Evolutionary conservation across 2,329 filamentous ascomycete species (phyloP).

Genomic region (Epichloe uncinata): DNA sequence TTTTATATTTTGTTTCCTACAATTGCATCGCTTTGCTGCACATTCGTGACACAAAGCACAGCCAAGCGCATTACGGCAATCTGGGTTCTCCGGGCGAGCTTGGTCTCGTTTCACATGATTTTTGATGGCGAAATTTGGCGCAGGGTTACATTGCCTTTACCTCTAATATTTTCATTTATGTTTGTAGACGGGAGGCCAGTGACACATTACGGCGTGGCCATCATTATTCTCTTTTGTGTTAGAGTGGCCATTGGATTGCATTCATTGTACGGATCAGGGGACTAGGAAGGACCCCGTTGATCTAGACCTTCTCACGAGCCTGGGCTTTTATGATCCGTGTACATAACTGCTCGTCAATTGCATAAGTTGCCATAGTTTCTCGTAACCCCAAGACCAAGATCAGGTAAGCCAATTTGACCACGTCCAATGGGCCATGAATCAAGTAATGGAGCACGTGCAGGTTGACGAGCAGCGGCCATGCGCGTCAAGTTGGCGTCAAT

Average conservation of each 20-base stretch:
- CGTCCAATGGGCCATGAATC: too few relatives aligned
- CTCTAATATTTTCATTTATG: not conserved
- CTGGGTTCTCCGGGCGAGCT: not conserved
- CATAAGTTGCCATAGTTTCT: too few relatives aligned
- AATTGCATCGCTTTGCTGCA: not conserved
- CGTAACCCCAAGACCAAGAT: too few relatives aligned
- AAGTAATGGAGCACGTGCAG: not conserved
- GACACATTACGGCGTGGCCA: not conserved
- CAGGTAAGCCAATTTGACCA: too few relatives aligned
- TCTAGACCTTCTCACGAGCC: not conserved
- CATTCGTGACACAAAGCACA: not conserved
- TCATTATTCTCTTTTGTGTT: not conserved
- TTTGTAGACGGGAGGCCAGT: not conserved
- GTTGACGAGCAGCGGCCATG: too few relatives aligned
- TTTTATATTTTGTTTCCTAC: not conserved
- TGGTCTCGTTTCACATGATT: not conserved
- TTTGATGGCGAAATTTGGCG: not conserved
- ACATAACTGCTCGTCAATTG: too few relatives aligned
- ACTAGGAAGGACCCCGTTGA: not conserved
- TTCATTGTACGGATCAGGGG: too few relatives aligned
- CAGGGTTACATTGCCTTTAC: too few relatives aligned
- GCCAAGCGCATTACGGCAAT: not conserved
- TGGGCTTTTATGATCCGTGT: not conserved
- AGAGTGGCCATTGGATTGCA: not conserved
- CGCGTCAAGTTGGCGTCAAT: not conserved